Evolutionary conservation across 2,329 filamentous ascomycete species (phyloP).

Genomic region (Exophiala mesophila): DNA sequence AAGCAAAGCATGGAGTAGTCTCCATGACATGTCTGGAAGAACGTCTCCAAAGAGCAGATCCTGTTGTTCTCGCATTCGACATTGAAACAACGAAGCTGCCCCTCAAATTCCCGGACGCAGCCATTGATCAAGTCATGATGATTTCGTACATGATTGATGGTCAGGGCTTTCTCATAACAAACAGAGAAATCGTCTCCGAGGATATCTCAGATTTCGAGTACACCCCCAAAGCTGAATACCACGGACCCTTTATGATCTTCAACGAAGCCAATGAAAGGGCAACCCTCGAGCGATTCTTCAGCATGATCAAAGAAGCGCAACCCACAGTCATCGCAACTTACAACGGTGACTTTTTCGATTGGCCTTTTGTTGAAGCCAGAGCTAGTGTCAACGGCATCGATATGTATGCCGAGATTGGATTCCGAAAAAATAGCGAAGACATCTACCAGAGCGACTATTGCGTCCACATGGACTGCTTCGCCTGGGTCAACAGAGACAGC

Average conservation of each 20-base stretch:
- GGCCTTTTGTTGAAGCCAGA: constrained; percentile 93
- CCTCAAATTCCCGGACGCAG: constrained; percentile 91
- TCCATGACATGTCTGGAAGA: constrained; percentile 82
- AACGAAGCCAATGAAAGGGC: constrained; percentile 93
- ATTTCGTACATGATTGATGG: constrained; percentile 99
- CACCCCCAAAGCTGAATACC: constrained; percentile 93
- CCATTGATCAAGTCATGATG: constrained; percentile 99
- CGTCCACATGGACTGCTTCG: constrained; percentile 97
- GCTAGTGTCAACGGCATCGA: constrained; percentile 93
- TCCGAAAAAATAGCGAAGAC: constrained; percentile 90
- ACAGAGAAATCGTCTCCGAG: constrained; percentile 94
- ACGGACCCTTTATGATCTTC: constrained; percentile 94
- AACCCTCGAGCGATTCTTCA: constrained; percentile 84
- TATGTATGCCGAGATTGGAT: constrained; percentile 98
- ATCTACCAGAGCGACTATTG: constrained; percentile 95
- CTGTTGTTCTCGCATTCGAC: constrained; percentile 98
- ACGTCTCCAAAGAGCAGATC: constrained; percentile 82
- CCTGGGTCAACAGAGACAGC: constrained; percentile 98
- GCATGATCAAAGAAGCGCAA: constrained; percentile 88
- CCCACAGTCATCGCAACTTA: constrained; percentile 99
- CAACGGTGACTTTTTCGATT: constrained; percentile 99
- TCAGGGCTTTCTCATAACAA: constrained; percentile 95
- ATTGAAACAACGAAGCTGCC: constrained; percentile 96
- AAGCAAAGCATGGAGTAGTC: constrained; percentile 85
- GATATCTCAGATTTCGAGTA: constrained; percentile 98